phyloP scores from a whole-genome alignment of 2,329 filamentous ascomycete species.

The Trichoderma lentiforme region DNA sequence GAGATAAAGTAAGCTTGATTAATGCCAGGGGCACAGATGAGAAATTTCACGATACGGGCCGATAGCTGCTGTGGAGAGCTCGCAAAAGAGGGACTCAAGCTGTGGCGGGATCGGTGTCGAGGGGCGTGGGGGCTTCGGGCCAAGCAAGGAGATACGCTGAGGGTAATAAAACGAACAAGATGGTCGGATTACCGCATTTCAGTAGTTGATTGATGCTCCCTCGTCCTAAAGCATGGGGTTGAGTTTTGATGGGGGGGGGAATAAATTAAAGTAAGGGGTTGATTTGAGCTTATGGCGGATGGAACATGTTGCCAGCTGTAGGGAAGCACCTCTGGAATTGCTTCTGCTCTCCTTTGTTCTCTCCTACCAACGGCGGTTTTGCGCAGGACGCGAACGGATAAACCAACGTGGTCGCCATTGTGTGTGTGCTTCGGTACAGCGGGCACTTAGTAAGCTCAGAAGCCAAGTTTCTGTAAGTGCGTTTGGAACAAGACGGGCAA shows the following conservation, averaged over 20 bases:
- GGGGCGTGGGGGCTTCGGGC: not conserved
- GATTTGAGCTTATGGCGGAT: not conserved
- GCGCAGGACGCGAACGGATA: not conserved
- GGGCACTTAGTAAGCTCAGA: not conserved
- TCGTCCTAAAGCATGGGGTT: not conserved
- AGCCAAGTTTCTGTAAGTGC: not conserved
- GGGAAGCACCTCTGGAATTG: not conserved
- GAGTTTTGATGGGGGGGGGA: too few relatives aligned
- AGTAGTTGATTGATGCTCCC: not conserved
- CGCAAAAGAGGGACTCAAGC: not conserved
- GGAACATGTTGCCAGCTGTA: not conserved
- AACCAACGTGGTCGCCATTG: not conserved
- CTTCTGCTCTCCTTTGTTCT: not conserved
- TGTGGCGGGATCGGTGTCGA: not conserved
- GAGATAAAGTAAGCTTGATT: not conserved
- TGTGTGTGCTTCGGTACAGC: not conserved
- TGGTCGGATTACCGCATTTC: not conserved
- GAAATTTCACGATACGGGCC: not conserved
- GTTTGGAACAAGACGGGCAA: not conserved
- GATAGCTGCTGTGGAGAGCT: conserved; percentile 11
- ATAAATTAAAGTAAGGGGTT: not conserved
- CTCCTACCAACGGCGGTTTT: not conserved
- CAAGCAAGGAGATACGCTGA: not conserved
- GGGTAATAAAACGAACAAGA: not conserved
- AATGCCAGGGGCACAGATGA: not conserved